Percentiles rank a stretch among this genome's conserved stretches.
Evolutionary conservation across 768 basidiomycete species (phyloP).

Genomic region (Terana coerulea): DNA sequence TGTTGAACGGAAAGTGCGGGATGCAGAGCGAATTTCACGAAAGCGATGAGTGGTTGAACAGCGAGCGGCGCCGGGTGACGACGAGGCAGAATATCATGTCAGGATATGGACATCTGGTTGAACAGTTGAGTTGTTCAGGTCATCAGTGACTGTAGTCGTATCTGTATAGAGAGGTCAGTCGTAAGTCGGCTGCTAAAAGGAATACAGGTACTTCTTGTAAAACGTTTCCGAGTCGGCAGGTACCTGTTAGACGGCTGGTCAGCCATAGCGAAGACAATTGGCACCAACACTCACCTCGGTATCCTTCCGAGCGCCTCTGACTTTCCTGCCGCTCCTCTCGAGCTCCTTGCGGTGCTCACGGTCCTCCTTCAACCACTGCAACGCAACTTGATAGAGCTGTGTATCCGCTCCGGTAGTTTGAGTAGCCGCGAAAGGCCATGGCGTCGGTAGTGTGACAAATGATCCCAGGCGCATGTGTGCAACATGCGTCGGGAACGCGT

Average conservation of each 20-base stretch:
- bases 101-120: conserved; percentile 1
- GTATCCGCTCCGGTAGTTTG: conserved; percentile 23
- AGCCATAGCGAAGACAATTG: background rate
- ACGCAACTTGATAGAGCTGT: conserved; percentile 65
- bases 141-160: conserved; percentile 44
- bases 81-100: background rate
- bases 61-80: background rate
- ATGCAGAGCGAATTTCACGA: background rate
- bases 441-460: conserved; percentile 59
- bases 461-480: conserved; percentile 87
- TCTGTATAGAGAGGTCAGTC: conserved; percentile 29
- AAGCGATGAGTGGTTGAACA: background rate
- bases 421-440: conserved; percentile 58
- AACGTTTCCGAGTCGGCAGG: conserved; percentile 81
- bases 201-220: conserved; percentile 61
- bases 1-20: conserved; percentile 2
- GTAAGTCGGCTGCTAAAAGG: conserved; percentile 9
- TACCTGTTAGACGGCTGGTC: conserved; percentile 35
- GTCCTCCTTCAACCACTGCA: conserved; percentile 88
- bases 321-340: conserved; percentile 54
- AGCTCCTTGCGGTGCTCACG: conserved; percentile 57
- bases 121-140: background rate
- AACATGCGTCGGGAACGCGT: conserved; percentile 89
- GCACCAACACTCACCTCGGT: conserved; percentile 39
- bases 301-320: conserved; percentile 55